Evolutionary conservation across 441 rosid species (phyloP).

Genomic region (Euphorbia schlechtendalii): DNA sequence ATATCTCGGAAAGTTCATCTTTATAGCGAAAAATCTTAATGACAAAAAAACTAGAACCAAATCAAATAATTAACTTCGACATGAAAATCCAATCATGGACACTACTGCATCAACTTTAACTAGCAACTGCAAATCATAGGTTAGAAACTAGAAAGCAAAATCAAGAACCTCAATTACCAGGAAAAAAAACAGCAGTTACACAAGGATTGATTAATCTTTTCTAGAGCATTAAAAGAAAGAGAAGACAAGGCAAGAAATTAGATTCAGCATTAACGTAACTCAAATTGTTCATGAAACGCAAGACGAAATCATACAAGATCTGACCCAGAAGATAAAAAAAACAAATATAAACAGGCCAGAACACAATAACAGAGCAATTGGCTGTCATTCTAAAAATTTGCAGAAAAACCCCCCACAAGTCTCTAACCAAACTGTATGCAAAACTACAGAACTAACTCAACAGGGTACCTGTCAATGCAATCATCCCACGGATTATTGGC

Average conservation of each 20-base stretch:
- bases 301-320: slow-evolving; percentile 15
- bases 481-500: slow-evolving; percentile 67
- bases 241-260: slow-evolving; percentile 11
- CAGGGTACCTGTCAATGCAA: slow-evolving; percentile 75
- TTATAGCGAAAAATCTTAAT: too few relatives aligned
- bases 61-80: too few relatives aligned
- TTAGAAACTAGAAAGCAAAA: too few relatives aligned
- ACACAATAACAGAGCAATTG: slow-evolving; percentile 6
- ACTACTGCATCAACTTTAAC: too few relatives aligned
- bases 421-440: neutral
- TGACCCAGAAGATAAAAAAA: slow-evolving; percentile 2
- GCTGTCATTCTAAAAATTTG: slow-evolving; percentile 11
- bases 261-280: neutral
- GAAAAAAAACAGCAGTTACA: too few relatives aligned
- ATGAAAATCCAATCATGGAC: too few relatives aligned
- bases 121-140: too few relatives aligned
- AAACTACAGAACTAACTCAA: slow-evolving; percentile 37
- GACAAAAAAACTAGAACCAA: too few relatives aligned
- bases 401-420: neutral
- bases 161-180: too few relatives aligned
- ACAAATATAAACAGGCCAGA: neutral
- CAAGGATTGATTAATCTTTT: too few relatives aligned
- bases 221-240: neutral
- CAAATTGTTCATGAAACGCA: slow-evolving; percentile 7
- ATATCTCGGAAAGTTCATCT: too few relatives aligned